Base-by-base conservation (phyloP, 305 asterid species). In the Fraxinus xanthoxyloides region DNA sequence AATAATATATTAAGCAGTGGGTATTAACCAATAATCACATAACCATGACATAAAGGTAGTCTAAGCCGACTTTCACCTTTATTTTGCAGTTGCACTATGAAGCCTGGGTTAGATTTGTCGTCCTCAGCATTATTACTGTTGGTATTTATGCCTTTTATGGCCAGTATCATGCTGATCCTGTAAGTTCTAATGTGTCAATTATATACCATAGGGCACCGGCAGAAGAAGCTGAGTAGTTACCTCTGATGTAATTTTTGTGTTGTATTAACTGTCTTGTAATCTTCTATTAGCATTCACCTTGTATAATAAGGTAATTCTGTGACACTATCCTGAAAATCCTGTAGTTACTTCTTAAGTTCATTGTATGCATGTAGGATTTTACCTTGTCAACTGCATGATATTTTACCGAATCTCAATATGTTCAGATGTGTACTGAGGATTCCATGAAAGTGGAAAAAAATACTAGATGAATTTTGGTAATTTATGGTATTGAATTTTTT, bases 31-130 rank as follows among this genome's bases (percentile, higher is more conserved):
- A 63, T 34, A 82, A 80, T 82, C 83, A 79, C 72, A 36, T 38
- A 51, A 34, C 54, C 72, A 7, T 65, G 28, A 28, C 36, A 12
- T 74, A n/a, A 76, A 82, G 51, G 63, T 73, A 80, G 86, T 15
- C 15, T 15, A 51, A 76, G 30, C 81, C 75, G 67, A 80, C 82
- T 34, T 56, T 61, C 40, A 36, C 63, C 35, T 77, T 82, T 77
- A 51, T 79, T 76, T 75, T 88, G 91, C 95, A 95, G 98, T 90
- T 95, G 85, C 99, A 93, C 86, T 86, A 89, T 80, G 98, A 95
- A 92, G 99, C 95, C 77, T 95, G 99, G 99, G 92, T 88, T 84
- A 93, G 99, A 90, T 94, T 95, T 86, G 90, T 89, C 4, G 88
- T 87, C 81, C 88, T 95, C 81, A 92, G 96, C 90, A 79, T 93